These are phyloP conservation scores for Zymoseptoria tritici DNA, from an alignment of 2,329 filamentous ascomycete species.

Conservation along the genomic window DNA sequence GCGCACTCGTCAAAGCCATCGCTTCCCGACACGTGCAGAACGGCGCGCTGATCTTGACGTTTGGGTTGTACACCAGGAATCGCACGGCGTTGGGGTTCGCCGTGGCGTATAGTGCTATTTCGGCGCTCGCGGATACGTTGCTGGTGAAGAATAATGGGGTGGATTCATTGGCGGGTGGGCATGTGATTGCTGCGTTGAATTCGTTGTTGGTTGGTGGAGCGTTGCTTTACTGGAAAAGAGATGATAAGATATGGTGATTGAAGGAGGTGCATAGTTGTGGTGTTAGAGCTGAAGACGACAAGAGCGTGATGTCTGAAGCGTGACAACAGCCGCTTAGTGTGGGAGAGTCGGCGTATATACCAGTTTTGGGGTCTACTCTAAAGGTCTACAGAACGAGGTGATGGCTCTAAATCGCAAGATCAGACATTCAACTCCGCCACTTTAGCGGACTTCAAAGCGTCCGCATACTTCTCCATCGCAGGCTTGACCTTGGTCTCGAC, in stretches of 20 bases:
- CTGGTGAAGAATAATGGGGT: constrained; percentile 26
- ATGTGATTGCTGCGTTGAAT: constrained; percentile 26
- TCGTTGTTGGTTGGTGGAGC: constrained; percentile 22
- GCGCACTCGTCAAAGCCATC: constrained; percentile 22
- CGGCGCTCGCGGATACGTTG: constrained; percentile 25
- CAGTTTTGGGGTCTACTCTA: neutral
- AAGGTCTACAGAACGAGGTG: neutral
- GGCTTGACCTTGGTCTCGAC: constrained; percentile 30
- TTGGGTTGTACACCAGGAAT: constrained; percentile 27
- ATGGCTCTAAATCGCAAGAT: neutral
- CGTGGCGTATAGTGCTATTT: constrained; percentile 21
- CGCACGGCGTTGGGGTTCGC: constrained; percentile 25
- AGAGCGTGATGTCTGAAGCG: neutral
- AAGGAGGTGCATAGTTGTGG: neutral
- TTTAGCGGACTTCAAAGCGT: constrained; percentile 17
- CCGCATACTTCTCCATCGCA: constrained; percentile 30
- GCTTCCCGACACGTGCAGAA: constrained; percentile 28
- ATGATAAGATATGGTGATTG: constrained; percentile 14
- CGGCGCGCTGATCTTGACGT: constrained; percentile 25
- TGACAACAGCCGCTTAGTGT: neutral
- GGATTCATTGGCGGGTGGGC: constrained; percentile 20
- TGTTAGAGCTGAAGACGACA: neutral
- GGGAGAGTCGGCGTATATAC: neutral
- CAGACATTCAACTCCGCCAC: constrained; percentile 27
- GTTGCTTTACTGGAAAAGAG: constrained; percentile 25